phyloP scores from a whole-genome alignment of 306 rosid species.

The Begonia masoniana region DNA sequence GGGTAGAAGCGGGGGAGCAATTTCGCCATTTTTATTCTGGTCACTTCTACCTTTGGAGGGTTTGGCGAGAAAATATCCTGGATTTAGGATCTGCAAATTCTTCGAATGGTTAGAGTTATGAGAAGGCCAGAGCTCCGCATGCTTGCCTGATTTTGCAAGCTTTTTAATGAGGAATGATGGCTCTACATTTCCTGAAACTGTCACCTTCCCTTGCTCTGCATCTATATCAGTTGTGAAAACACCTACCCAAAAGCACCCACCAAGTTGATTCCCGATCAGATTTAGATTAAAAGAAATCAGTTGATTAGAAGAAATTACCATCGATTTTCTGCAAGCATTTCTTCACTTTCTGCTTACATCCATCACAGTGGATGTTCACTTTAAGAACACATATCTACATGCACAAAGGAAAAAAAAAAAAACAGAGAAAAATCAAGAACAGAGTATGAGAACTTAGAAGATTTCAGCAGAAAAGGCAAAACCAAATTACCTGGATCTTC shows the following conservation, averaged over 20 bases:
- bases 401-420: too few relatives aligned
- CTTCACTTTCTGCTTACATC: constrained; percentile 91
- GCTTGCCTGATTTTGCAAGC: constrained; percentile 85
- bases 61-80: too few relatives aligned
- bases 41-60: constrained; percentile 23
- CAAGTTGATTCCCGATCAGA: not conserved
- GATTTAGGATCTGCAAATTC: constrained; percentile 56
- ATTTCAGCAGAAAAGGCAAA: too few relatives aligned
- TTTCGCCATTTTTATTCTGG: constrained; percentile 32
- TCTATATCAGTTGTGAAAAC: constrained; percentile 78
- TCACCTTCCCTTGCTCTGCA: constrained; percentile 82
- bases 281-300: not conserved
- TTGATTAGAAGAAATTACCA: constrained; percentile 22
- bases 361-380: constrained; percentile 97
- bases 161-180: constrained; percentile 66
- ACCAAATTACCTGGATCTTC: too few relatives aligned
- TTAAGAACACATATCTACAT: too few relatives aligned
- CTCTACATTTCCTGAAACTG: constrained; percentile 83
- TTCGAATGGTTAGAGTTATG: constrained; percentile 38
- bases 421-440: too few relatives aligned
- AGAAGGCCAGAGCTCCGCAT: constrained; percentile 74
- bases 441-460: too few relatives aligned
- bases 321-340: constrained; percentile 85
- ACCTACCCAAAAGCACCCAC: constrained; percentile 20
- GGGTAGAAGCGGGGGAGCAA: constrained; percentile 14